phyloP scores from a whole-genome alignment of 2,329 filamentous ascomycete genomes.

The Alternaria hordeiaustralica region DNA sequence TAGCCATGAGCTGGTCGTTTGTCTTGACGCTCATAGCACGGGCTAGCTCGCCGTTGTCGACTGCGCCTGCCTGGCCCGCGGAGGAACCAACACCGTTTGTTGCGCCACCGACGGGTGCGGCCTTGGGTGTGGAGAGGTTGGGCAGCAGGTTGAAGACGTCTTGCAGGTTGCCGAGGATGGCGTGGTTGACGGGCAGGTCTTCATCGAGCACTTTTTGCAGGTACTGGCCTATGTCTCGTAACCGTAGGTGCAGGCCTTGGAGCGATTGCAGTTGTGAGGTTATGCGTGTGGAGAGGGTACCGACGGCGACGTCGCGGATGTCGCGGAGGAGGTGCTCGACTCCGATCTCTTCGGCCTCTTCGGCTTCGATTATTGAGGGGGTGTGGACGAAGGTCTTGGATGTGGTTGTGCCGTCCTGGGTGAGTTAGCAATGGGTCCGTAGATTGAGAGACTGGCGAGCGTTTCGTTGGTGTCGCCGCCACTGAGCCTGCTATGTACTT shows the following conservation, averaged over 20 bases:
- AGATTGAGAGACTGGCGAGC: not conserved
- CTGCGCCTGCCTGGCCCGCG: conserved; percentile 52
- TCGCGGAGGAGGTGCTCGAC: conserved; percentile 97
- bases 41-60: conserved; percentile 83
- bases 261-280: conserved; percentile 97
- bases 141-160: conserved; percentile 98
- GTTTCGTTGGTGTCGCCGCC: not conserved
- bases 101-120: conserved; percentile 58
- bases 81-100: conserved; percentile 58
- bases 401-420: conserved; percentile 92
- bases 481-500: conserved; percentile 46
- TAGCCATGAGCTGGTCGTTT: conserved; percentile 98
- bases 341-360: conserved; percentile 98
- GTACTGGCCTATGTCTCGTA: conserved; percentile 94
- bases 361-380: conserved; percentile 96
- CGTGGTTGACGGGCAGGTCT: conserved; percentile 93
- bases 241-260: conserved; percentile 90
- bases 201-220: conserved; percentile 94
- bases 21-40: conserved; percentile 98
- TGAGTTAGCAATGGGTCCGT: not conserved
- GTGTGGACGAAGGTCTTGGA: conserved; percentile 98
- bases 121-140: conserved; percentile 85
- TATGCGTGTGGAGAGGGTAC: conserved; percentile 93
- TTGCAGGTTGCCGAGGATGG: conserved; percentile 96
- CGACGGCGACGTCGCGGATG: conserved; percentile 96